Percentiles rank a stretch among this genome's conserved stretches.
Conservation (phyloP, 2,329 filamentous ascomycete species). For the Trichoderma atroviride region DNA sequence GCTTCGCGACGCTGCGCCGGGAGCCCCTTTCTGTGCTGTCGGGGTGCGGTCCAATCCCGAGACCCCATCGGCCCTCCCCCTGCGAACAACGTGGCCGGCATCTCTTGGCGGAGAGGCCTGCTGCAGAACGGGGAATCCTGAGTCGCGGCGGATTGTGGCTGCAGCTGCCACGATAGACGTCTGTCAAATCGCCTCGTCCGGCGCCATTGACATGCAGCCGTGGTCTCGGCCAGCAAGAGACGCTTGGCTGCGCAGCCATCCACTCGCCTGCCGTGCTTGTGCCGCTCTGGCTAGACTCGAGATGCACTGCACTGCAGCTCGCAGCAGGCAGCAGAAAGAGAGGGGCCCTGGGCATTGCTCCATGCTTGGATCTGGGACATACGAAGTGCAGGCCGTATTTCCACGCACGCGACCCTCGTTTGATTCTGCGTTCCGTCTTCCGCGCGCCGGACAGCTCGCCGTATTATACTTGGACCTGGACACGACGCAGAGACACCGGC, state of each 20-base stretch:
- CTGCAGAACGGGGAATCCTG: not conserved
- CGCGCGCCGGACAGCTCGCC: not conserved
- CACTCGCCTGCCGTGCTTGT: constrained; percentile 13
- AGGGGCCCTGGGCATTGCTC: constrained; percentile 1
- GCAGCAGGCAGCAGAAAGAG: constrained; percentile 1
- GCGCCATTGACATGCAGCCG: constrained; percentile 1
- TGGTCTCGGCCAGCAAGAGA: constrained; percentile 1
- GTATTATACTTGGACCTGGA: not conserved
- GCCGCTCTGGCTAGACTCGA: not conserved
- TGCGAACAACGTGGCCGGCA: constrained; percentile 22
- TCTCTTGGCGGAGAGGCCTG: constrained; percentile 25
- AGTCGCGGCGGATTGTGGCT: not conserved
- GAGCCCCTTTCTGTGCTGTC: constrained; percentile 17
- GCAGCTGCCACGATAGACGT: not conserved
- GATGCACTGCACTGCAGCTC: not conserved
- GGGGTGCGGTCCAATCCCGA: constrained; percentile 22
- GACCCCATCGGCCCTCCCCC: constrained; percentile 14
- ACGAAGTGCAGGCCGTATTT: constrained; percentile 5
- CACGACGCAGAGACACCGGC: not conserved
- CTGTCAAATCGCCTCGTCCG: not conserved
- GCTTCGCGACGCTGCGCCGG: constrained; percentile 4
- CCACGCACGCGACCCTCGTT: constrained; percentile 22
- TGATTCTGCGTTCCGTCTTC: constrained; percentile 1
- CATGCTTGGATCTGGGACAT: constrained; percentile 15
- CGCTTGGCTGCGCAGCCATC: not conserved